Conservation (phyloP, 495 filamentous ascomycete genomes). For the Neurospora sp. region DNA sequence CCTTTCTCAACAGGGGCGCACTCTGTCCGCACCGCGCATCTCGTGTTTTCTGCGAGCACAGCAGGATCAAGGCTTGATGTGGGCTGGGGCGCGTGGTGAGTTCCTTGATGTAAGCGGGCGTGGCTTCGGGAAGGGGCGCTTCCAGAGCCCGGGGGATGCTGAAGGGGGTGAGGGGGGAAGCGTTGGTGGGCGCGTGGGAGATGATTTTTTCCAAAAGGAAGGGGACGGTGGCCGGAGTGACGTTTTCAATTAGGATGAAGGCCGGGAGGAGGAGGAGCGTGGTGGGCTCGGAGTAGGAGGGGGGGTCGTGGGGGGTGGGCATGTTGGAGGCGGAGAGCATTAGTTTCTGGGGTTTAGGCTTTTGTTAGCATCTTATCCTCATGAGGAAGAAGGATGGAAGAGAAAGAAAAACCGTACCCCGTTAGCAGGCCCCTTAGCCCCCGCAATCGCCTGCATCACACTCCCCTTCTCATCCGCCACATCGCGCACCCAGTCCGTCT, state of each 20-base stretch:
- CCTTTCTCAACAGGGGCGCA: conserved; percentile 73
- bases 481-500: conserved; percentile 88
- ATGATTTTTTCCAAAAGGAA: conserved; percentile 64
- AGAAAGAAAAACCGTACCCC: too few species aligned
- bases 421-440: conserved; percentile 47
- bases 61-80: conserved; percentile 76
- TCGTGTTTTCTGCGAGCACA: conserved; percentile 86
- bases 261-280: conserved; percentile 79
- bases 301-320: conserved; percentile 53
- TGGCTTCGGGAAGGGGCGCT: conserved; percentile 41
- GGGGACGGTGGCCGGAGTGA: conserved; percentile 65
- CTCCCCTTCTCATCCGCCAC: conserved; percentile 86
- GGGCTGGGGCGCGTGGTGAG: conserved; percentile 62
- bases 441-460: conserved; percentile 83
- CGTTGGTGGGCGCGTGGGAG: conserved; percentile 62
- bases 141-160: conserved; percentile 32
- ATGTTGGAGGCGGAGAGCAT: conserved; percentile 95
- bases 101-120: conserved; percentile 20
- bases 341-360: too few species aligned
- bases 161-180: conserved; percentile 47
- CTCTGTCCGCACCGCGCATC: conserved; percentile 92
- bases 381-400: too few species aligned
- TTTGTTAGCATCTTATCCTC: too few species aligned
- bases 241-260: conserved; percentile 77
- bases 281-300: conserved; percentile 56